Conservation (phyloP, 768 basidiomycete species). For the Rhodocollybia butyracea region DNA sequence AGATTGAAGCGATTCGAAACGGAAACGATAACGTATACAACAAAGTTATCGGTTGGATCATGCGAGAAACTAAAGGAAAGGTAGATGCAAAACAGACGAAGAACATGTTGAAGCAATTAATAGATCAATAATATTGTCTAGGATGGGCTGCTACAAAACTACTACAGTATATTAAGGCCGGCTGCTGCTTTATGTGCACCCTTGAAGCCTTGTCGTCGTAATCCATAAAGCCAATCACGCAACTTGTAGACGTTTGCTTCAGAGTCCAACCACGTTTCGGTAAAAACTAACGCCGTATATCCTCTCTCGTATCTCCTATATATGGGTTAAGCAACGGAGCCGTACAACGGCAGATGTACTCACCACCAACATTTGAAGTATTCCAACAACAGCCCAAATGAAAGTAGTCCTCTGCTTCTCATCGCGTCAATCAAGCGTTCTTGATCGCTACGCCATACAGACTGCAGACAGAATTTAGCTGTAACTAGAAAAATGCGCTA, state of each 20-base stretch:
- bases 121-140: neutral
- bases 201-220: slow-evolving; percentile 52
- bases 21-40: slow-evolving; percentile 80
- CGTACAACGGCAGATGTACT: slow-evolving; percentile 20
- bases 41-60: slow-evolving; percentile 80
- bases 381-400: slow-evolving; percentile 39
- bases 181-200: slow-evolving; percentile 74
- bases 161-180: slow-evolving; percentile 30
- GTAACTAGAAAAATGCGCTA: slow-evolving; percentile 90
- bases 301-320: slow-evolving; percentile 57
- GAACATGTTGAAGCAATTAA: slow-evolving; percentile 39
- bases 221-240: slow-evolving; percentile 63
- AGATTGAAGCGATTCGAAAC: slow-evolving; percentile 58
- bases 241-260: slow-evolving; percentile 53
- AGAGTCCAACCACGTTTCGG: slow-evolving; percentile 64
- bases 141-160: slow-evolving; percentile 4
- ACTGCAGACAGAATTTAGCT: slow-evolving; percentile 81
- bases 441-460: slow-evolving; percentile 75
- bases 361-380: slow-evolving; percentile 72
- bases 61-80: slow-evolving; percentile 76
- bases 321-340: neutral
- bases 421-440: slow-evolving; percentile 42
- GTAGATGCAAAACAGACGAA: slow-evolving; percentile 68
- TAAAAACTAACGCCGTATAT: slow-evolving; percentile 46
- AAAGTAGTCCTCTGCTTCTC: slow-evolving; percentile 48